Base-by-base conservation (phyloP, 2,329 filamentous ascomycete species). In the Cladorrhinum sp. region DNA sequence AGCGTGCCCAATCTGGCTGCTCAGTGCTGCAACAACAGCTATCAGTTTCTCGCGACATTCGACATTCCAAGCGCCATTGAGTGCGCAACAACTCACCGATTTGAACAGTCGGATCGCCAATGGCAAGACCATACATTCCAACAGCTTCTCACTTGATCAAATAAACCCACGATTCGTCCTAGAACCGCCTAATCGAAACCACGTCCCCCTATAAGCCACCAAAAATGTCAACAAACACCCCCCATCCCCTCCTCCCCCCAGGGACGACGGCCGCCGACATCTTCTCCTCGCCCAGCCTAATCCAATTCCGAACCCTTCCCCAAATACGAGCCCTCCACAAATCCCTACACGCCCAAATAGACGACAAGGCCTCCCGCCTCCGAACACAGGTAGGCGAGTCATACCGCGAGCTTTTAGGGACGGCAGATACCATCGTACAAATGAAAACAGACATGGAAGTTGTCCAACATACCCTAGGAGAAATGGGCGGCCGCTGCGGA, bases 401-500 rank as follows among this genome's bases (percentile, higher is more conserved):
- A 70, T 98, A 98, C 75, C 90, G 93, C 67, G 91, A 95, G 69
- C 85, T 98, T 8, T 85, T 98, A 24, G 91, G 91, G 56, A 97
- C 93, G 0, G 93, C 93, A 58, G 93, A 97, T 76, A 88, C 88
- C n/a, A 98, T 98, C 66, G 89, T 97, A 58, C 84, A 87, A 62
- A 96, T 98, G 91, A 89, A 91, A 66, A 76, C 76, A 41, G 87
- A 93, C 71, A 93, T 95, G 77, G 84, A 88, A 62, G 77, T 80
- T 12, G 88, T 92, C 16, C 92, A 96, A 74, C 78, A 80, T 4
- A 84, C 87, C 38, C 81, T 98, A 55, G 83, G 83, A 16, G 81
- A 81, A 61, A 88, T 96, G 77, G 91, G 91, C 50, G 84, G 84
- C 48, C 84, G 85, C 59, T 97, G 93, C 75, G 92, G 93, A 55